These are phyloP conservation scores for Mitragyna speciosa DNA, from an alignment of 257 asterid genomes.

Conservation along the genomic window DNA sequence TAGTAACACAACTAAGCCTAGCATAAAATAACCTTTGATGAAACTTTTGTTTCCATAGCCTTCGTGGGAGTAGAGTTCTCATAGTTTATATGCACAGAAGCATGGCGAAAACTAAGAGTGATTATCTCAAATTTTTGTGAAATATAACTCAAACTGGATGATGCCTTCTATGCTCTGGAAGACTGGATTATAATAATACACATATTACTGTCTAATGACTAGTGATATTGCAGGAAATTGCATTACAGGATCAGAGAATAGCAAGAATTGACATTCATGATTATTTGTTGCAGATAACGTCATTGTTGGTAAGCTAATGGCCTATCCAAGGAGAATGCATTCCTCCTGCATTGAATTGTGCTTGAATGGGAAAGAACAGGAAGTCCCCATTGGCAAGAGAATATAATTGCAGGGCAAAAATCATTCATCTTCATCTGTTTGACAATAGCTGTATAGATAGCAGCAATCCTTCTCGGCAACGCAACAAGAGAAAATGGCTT, in stretches of 20 bases:
- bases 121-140: background rate
- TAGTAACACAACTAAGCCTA: too few species aligned
- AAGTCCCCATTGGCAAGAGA: conserved; percentile 73
- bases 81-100: too few species aligned
- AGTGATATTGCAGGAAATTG: background rate
- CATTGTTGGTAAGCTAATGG: conserved; percentile 6
- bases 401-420: conserved; percentile 45
- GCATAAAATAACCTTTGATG: too few species aligned
- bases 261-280: background rate
- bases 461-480: conserved; percentile 55
- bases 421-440: conserved; percentile 51
- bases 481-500: conserved; percentile 53
- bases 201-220: background rate
- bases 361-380: conserved; percentile 59
- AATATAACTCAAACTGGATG: background rate
- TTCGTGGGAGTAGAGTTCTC: too few species aligned
- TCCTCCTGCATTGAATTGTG: conserved; percentile 20
- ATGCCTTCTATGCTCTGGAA: background rate
- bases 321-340: conserved; percentile 13
- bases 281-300: background rate
- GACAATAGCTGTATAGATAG: conserved; percentile 39
- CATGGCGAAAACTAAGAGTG: background rate
- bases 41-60: too few species aligned
- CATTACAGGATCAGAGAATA: background rate
- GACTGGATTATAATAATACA: background rate